phyloP scores from a whole-genome alignment of 2,329 filamentous ascomycete genomes.

The Clonostachys chloroleuca region DNA sequence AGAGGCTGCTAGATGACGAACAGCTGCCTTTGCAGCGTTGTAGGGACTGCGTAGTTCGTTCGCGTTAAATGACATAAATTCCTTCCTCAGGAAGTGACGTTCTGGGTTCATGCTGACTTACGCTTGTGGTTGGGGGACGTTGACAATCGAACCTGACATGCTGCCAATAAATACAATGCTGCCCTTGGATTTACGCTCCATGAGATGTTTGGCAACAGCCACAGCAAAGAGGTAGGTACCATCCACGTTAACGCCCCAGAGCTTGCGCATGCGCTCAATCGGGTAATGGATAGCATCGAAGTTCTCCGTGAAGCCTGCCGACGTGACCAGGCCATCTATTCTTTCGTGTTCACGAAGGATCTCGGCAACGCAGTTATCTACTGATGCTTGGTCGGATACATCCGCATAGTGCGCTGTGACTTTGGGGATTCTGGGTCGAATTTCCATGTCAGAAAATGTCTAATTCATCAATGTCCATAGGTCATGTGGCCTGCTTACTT shows the following conservation, averaged over 20 bases:
- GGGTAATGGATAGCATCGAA: conserved; percentile 90
- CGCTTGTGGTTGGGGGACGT: conserved; percentile 90
- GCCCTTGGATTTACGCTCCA: conserved; percentile 72
- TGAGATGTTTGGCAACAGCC: conserved; percentile 80
- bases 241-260: conserved; percentile 91
- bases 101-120: too few species aligned
- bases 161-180: conserved; percentile 94
- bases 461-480: not conserved
- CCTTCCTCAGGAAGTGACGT: too few species aligned
- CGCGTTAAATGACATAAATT: too few species aligned
- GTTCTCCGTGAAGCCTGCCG: conserved; percentile 96
- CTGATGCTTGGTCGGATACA: conserved; percentile 75
- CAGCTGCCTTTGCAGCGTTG: conserved; percentile 88
- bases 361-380: conserved; percentile 68
- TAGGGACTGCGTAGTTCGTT: conserved; percentile 50
- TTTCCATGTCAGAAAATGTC: not conserved
- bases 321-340: conserved; percentile 90
- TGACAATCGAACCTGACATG: conserved; percentile 93
- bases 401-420: conserved; percentile 90
- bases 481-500: conserved; percentile 37
- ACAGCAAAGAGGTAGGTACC: conserved; percentile 89
- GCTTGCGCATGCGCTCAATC: conserved; percentile 84
- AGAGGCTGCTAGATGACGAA: conserved; percentile 81
- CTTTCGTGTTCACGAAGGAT: conserved; percentile 59
- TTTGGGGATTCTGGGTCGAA: conserved; percentile 58